Base-by-base conservation (phyloP, 768 basidiomycete species). In the Agaricus subrufescens region DNA sequence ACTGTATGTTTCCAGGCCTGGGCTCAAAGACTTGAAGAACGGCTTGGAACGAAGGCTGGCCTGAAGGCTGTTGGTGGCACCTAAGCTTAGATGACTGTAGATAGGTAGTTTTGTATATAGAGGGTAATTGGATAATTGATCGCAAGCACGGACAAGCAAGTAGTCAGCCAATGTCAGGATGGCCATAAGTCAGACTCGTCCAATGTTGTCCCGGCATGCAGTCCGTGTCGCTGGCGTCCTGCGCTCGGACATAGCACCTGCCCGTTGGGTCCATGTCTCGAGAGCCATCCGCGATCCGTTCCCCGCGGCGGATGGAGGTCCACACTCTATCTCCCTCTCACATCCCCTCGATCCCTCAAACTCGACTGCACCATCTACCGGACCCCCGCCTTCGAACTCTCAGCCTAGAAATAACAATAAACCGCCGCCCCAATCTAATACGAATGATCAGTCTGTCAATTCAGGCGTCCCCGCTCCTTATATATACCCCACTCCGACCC, bases 301-400 rank as follows among this genome's bases (percentile, higher is more conserved):
- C 27, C 55, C 55, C n/a, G 44, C 48, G 34, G 55, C 29, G 12
- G 55, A 46, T 7, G 26, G 27, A 10, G 42, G 48, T 29, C 43
- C 48, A 4, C 55, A 45, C 42, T 52, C 52, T 15, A 56, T 59
- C 2, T 60, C 64, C 12, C 52, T 65, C 59, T 61, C 62, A 11
- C 65, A 66, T 47, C 65, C 64, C 53, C 61, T 57, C 45, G 64
- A 68, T 49, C 64, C 63, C 1, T 58, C 60, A 34, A 52, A 55
- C 26, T 45, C 59, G 39, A 48, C 42, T 29, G 51, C 62, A 25
- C 29, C 65, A 19, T 29, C 60, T 43, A 27, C 54, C 38, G 31
- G 29, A 51, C 45, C 52, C 31, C n/a, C 48, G 31, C 43, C 40
- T 15, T 45, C 43, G 15, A 55, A 60, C 43, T 37, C 60, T 40